Conservation (phyloP, 1,284 basidiomycete species). For the Melampsora occidentalis region DNA sequence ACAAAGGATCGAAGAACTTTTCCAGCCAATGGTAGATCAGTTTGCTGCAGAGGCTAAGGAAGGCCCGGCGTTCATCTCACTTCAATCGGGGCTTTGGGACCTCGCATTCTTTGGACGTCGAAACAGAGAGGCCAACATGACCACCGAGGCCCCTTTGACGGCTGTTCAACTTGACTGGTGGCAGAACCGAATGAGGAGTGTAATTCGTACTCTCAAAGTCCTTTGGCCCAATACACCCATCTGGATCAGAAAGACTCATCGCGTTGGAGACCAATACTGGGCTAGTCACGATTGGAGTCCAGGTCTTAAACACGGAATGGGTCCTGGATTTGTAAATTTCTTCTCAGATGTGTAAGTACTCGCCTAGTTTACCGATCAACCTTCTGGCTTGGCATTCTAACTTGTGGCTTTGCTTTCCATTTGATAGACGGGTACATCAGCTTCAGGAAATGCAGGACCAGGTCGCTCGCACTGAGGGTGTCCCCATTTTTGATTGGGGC, state of each 20-base stretch:
- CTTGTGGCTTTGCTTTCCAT: background rate
- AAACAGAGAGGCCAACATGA: constrained; percentile 45
- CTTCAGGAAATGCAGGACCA: constrained; percentile 49
- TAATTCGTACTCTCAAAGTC: constrained; percentile 45
- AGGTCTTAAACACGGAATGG: constrained; percentile 39
- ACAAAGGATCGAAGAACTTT: constrained; percentile 49
- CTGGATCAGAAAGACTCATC: constrained; percentile 48
- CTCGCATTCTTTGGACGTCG: constrained; percentile 51
- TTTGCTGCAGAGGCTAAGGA: constrained; percentile 43
- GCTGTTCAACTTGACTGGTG: constrained; percentile 49
- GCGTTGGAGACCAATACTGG: constrained; percentile 47
- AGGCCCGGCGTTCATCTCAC: constrained; percentile 48
- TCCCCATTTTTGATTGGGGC: constrained; percentile 49
- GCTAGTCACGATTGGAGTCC: constrained; percentile 36
- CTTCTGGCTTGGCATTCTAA: background rate
- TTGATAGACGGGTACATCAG: constrained; percentile 46
- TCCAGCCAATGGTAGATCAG: constrained; percentile 48
- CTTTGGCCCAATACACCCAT: constrained; percentile 49
- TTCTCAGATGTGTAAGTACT: constrained; percentile 47
- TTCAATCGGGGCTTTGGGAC: constrained; percentile 52
- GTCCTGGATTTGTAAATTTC: constrained; percentile 48
- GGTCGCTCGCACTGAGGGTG: constrained; percentile 45
- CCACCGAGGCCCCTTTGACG: constrained; percentile 48
- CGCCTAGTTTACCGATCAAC: background rate
- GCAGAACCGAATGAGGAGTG: constrained; percentile 45